Percentiles rank a stretch among this genome's conserved stretches.
phyloP scores from a whole-genome alignment of 768 basidiomycete species.

The Lanmaoa rubissima region DNA sequence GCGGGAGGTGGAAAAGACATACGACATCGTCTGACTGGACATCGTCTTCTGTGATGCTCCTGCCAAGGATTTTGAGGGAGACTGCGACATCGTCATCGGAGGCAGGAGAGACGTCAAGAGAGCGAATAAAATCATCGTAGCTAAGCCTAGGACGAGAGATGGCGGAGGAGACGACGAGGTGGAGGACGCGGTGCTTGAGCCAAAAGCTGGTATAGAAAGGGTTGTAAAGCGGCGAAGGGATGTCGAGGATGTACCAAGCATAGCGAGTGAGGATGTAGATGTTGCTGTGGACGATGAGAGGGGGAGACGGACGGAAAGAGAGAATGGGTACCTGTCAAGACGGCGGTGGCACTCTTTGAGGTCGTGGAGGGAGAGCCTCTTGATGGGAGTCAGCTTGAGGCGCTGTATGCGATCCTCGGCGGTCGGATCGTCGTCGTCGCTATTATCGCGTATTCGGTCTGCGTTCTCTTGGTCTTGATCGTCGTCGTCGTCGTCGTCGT shows the following conservation, averaged over 20 bases:
- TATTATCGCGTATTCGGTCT: slow-evolving; percentile 7
- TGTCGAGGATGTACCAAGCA: slow-evolving; percentile 70
- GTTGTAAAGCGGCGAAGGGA: slow-evolving; percentile 45
- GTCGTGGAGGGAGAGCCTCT: slow-evolving; percentile 49
- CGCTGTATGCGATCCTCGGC: slow-evolving; percentile 23
- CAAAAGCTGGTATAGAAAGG: slow-evolving; percentile 48
- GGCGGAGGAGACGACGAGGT: slow-evolving; percentile 43
- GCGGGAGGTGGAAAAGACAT: slow-evolving; percentile 20
- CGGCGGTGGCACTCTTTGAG: slow-evolving; percentile 18
- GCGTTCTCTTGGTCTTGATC: slow-evolving; percentile 21
- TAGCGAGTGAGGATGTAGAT: slow-evolving; percentile 59
- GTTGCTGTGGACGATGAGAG: slow-evolving; percentile 42
- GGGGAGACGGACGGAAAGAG: neutral
- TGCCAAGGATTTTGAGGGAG: slow-evolving; percentile 41
- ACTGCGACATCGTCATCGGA: slow-evolving; percentile 32
- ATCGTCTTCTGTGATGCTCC: slow-evolving; percentile 41
- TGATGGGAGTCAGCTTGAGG: slow-evolving; percentile 42
- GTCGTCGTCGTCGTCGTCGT: slow-evolving; percentile 25
- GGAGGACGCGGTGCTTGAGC: slow-evolving; percentile 48
- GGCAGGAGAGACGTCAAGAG: slow-evolving; percentile 31
- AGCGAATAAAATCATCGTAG: slow-evolving; percentile 39
- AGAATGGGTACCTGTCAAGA: slow-evolving; percentile 43
- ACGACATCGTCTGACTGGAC: slow-evolving; percentile 48
- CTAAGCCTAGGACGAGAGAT: slow-evolving; percentile 36
- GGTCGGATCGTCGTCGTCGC: neutral